phyloP scores from a whole-genome alignment of 345 rosid species.

The Citrus cavaleriei region DNA sequence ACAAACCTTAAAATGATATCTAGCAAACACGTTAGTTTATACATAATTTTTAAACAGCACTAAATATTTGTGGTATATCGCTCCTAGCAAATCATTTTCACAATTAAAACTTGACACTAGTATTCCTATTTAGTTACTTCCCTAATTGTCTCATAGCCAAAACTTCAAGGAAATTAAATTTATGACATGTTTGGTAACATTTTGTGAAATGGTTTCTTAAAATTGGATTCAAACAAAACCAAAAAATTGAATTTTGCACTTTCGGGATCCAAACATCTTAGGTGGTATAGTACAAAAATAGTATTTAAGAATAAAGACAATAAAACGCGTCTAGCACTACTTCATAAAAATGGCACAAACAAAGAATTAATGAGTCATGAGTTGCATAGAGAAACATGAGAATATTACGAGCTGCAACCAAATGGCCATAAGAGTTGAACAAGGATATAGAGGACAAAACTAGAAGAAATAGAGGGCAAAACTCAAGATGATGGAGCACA shows the following conservation, averaged over 20 bases:
- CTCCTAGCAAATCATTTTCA: background rate
- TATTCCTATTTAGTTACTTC: background rate
- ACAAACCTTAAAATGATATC: background rate
- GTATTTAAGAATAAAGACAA: background rate
- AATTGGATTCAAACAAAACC: background rate
- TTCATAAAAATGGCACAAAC: background rate
- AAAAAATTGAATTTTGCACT: background rate
- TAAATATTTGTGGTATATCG: background rate
- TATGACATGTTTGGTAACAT: background rate
- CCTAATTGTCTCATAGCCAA: background rate
- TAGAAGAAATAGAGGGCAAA: background rate
- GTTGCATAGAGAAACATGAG: background rate
- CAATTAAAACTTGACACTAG: background rate
- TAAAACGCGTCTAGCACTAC: background rate
- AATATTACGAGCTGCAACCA: background rate
- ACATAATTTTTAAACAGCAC: background rate
- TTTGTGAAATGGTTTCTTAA: background rate
- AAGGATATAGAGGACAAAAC: background rate
- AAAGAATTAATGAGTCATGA: background rate
- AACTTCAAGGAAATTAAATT: background rate
- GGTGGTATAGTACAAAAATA: background rate
- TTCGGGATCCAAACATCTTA: background rate
- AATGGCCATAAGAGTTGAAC: background rate
- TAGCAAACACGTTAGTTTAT: background rate
- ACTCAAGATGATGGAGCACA: background rate